A percentile compares a stretch with the other conserved stretches of the same genome.
Evolutionary conservation across 2,329 filamentous ascomycete genomes (phyloP).

Genomic region (Microcyclospora pomicola): DNA sequence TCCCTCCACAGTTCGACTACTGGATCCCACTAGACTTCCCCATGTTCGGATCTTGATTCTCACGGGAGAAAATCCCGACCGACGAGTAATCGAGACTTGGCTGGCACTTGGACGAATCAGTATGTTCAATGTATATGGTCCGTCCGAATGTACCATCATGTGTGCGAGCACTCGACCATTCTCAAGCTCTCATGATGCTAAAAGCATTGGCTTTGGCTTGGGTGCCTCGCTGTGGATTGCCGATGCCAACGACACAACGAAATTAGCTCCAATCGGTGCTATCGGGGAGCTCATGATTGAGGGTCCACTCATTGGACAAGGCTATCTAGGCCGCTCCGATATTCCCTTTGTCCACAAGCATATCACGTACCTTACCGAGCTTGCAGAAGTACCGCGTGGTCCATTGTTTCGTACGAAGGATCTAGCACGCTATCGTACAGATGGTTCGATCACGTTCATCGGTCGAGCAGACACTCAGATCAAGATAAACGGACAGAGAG

Average conservation of each 20-base stretch:
- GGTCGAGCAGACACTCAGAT: conserved; percentile 63
- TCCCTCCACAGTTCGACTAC: too few species aligned
- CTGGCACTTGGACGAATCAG: too few species aligned
- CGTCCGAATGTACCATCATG: too few species aligned
- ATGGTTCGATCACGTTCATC: conserved; percentile 33
- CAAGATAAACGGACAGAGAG: conserved; percentile 61
- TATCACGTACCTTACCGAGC: neutral
- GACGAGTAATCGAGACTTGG: too few species aligned
- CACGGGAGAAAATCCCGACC: too few species aligned
- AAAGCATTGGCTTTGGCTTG: neutral
- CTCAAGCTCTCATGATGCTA: too few species aligned
- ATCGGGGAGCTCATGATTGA: conserved; percentile 7
- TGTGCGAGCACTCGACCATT: too few species aligned
- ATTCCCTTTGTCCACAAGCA: neutral
- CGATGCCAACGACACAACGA: neutral
- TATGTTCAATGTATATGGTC: too few species aligned
- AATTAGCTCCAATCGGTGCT: neutral
- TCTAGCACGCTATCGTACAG: conserved; percentile 6
- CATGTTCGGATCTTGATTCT: too few species aligned
- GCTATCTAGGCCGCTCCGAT: neutral
- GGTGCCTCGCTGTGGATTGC: neutral
- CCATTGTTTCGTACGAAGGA: conserved; percentile 7
- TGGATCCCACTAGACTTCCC: too few species aligned
- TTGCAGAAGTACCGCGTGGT: neutral
- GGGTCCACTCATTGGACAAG: neutral